These are phyloP conservation scores for Capsella rubella DNA, from an alignment of 441 rosid species.

Conservation along the genomic window DNA sequence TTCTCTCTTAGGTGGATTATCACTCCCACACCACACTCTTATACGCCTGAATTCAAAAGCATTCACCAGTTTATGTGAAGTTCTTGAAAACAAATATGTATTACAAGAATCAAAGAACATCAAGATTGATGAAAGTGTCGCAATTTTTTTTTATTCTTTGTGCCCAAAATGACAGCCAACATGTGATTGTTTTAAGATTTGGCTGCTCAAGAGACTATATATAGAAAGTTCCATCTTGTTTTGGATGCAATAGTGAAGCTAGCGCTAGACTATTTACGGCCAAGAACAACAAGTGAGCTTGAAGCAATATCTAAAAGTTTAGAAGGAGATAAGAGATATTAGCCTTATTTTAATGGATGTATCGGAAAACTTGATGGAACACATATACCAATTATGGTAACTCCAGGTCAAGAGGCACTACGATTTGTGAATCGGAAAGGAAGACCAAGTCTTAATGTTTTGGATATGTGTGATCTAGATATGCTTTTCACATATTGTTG, in stretches of 20 bases:
- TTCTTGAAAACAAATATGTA: neutral
- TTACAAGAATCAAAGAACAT: neutral
- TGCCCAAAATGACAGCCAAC: neutral
- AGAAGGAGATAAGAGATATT: neutral
- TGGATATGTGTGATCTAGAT: constrained; percentile 8
- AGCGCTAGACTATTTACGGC: neutral
- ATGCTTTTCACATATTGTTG: constrained; percentile 23
- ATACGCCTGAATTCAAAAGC: neutral
- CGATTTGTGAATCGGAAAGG: constrained; percentile 8
- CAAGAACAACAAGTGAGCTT: neutral
- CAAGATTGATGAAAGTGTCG: neutral
- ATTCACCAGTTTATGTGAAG: neutral
- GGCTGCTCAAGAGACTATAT: neutral
- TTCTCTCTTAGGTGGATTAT: too few species aligned
- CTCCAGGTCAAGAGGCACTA: neutral
- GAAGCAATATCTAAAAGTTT: neutral
- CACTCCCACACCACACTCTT: neutral
- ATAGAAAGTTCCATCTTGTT: neutral
- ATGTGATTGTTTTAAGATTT: neutral
- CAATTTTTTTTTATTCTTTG: constrained; percentile 2
- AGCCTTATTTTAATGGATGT: neutral
- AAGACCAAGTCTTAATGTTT: constrained; percentile 2
- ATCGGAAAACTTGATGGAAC: neutral
- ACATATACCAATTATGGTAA: constrained; percentile 1
- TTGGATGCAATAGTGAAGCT: neutral